Base-by-base conservation (phyloP, 176 grass and related monocot genomes). In the Secale cereale region DNA sequence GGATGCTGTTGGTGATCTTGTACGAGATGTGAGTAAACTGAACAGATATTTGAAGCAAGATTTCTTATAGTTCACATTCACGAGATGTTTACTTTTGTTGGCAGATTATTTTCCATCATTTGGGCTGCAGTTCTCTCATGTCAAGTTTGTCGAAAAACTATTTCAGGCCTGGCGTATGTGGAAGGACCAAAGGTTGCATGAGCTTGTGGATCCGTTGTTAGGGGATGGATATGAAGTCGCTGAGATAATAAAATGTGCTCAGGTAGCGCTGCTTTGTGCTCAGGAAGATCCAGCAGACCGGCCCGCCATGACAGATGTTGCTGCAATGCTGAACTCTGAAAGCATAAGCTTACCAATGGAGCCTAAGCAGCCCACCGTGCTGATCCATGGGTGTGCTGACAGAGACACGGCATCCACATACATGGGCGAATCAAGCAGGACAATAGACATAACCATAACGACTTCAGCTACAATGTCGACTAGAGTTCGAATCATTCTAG, bases 121-220 rank as follows among this genome's bases (percentile, higher is more conserved):
- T 6, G 45, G 1, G 3, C 45, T 48, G 45, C 45, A 48, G 45
- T 48, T 48, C 14, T 48, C 12, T 48, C 45, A 48, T 48, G 45
- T 48, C 13, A 5, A 48, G 14, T 14, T 16, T 16, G 14, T 48
- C 16, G 45, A 48, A 48, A 14, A 48, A 16, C 14, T 59, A 10
- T 89, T 88, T 83, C 84, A 89, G 87, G 81, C 84, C 65, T 92
- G 91, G 87, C 69, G 67, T 28, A 5, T 72, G 10, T 89, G 91
- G 87, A 92, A 15, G 19, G 81, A 77, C 3, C 41, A 78, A 36
- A 87, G 54, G 25, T 48, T 77, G 17, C 65, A 50, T 63, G 87
- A 89, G 32, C 68, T 92, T 59, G 77, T 92, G 3, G 85, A 92
- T 61, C 81, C 85, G 26, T 26, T 73, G 8, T 12, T 92, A 25